phyloP scores from a whole-genome alignment of 2,329 filamentous ascomycete species.

The Sporothrix sp. region DNA sequence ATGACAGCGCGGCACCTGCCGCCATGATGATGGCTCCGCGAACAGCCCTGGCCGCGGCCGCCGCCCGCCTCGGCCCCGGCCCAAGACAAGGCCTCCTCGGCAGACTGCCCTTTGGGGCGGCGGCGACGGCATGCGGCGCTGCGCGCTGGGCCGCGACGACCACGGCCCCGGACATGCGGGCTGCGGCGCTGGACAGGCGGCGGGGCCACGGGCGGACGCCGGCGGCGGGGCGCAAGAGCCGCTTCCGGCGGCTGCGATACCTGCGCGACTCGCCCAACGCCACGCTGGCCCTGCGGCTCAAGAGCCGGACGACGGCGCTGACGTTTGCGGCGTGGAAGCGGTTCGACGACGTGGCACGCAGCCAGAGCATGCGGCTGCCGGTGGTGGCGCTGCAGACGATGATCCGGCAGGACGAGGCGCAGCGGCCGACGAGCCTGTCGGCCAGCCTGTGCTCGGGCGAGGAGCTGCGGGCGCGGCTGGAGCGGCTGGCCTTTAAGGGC shows the following conservation, averaged over 20 bases:
- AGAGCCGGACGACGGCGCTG: slow-evolving; percentile 11
- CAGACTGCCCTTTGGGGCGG: not conserved
- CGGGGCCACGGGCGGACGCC: not conserved
- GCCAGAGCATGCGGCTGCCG: slow-evolving; percentile 20
- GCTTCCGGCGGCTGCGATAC: slow-evolving; percentile 12
- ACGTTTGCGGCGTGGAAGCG: slow-evolving; percentile 16
- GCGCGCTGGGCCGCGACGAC: not conserved
- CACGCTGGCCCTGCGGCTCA: slow-evolving; percentile 15
- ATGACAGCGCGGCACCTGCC: slow-evolving; percentile 17
- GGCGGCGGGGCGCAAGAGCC: not conserved
- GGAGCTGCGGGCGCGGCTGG: slow-evolving; percentile 25
- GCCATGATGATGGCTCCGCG: slow-evolving; percentile 21
- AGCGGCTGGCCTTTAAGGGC: slow-evolving; percentile 25
- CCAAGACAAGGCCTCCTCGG: not conserved
- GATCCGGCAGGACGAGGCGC: slow-evolving; percentile 19
- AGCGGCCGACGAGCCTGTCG: slow-evolving; percentile 17
- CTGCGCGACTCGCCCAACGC: slow-evolving; percentile 16
- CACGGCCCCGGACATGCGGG: not conserved
- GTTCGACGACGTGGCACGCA: slow-evolving; percentile 17
- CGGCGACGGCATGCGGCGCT: not conserved
- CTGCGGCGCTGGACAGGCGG: not conserved
- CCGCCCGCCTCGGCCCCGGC: slow-evolving; percentile 1
- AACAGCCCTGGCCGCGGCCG: slow-evolving; percentile 18
- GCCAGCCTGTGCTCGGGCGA: slow-evolving; percentile 17
- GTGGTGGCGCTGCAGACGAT: slow-evolving; percentile 21